Conservation (phyloP, 164 flowering plant species). For the Umbilicus rupestris region DNA sequence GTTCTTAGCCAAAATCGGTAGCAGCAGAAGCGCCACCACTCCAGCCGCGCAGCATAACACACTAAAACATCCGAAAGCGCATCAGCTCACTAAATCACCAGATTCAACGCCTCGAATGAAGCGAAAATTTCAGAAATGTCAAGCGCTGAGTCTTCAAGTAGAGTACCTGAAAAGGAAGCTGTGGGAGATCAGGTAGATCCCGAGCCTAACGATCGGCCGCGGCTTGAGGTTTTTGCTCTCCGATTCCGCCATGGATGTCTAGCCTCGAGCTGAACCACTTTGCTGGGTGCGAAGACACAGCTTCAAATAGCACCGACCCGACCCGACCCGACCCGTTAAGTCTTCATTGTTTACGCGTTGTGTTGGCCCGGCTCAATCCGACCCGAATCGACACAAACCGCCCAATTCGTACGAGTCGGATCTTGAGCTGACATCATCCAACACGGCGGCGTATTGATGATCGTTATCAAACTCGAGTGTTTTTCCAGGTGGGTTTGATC, state of each 20-base stretch:
- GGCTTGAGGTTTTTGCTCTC: conserved; percentile 26
- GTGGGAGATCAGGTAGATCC: conserved; percentile 61
- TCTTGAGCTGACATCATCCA: no score
- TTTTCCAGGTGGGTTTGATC: no score
- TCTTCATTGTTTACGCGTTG: no score
- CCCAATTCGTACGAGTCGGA: no score
- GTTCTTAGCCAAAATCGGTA: conserved; percentile 83
- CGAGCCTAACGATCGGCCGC: conserved; percentile 69
- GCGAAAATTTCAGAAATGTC: neutral
- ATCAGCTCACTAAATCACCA: conserved; percentile 1
- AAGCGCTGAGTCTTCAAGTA: neutral
- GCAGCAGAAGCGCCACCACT: conserved; percentile 51
- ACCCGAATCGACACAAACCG: no score
- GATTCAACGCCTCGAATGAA: neutral
- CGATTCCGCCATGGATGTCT: conserved; percentile 23
- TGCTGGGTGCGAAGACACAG: neutral
- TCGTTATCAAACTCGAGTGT: no score
- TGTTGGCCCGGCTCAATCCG: no score
- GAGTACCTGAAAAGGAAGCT: conserved; percentile 59
- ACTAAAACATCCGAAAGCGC: conserved; percentile 24
- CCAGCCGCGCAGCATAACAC: conserved; percentile 64
- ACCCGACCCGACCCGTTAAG: neutral
- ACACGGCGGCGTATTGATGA: no score
- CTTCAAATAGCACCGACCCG: neutral
- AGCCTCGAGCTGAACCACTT: neutral